Evolutionary conservation across 345 rosid species (phyloP).

Genomic region (Bruguiera sexangula): DNA sequence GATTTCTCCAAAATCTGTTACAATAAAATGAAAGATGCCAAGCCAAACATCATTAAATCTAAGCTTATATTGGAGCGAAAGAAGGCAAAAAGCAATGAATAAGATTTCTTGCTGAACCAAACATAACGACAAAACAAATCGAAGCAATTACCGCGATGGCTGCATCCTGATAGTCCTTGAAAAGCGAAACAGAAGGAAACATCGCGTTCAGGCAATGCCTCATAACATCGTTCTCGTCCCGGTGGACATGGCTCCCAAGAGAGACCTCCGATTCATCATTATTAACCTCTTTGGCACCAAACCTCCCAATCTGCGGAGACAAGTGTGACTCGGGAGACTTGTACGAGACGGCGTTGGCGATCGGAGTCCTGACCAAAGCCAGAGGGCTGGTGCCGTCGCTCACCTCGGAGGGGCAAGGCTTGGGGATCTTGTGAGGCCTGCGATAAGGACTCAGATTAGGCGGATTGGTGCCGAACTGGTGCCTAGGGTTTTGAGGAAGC

Average conservation of each 20-base stretch:
- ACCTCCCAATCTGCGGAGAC: conserved; percentile 60
- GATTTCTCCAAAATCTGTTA: conserved; percentile 84
- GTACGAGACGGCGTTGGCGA: conserved; percentile 12
- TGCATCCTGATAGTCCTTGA: conserved; percentile 84
- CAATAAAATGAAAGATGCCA: conserved; percentile 15
- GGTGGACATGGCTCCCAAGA: conserved; percentile 32
- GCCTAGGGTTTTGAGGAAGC: conserved; percentile 30
- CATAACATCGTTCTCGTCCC: conserved; percentile 45
- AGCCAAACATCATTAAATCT: not conserved
- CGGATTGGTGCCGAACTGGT: conserved; percentile 19
- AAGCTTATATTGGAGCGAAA: too few species aligned
- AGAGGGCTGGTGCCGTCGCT: conserved; percentile 51
- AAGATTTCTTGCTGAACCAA: conserved; percentile 7
- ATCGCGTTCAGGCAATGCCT: conserved; percentile 70
- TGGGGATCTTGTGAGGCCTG: conserved; percentile 55
- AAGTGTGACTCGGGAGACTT: conserved; percentile 64
- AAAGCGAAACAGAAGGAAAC: conserved; percentile 81
- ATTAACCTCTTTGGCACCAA: conserved; percentile 2
- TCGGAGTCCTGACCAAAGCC: conserved; percentile 48
- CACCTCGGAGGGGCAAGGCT: conserved; percentile 43
- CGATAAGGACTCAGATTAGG: conserved; percentile 28
- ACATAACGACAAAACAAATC: not conserved
- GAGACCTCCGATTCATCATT: conserved; percentile 36
- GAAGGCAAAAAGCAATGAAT: not conserved
- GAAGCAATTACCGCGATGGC: conserved; percentile 72